Percentiles rank a stretch among this genome's conserved stretches.
Evolutionary conservation across 1,284 basidiomycete species (phyloP).

Genomic region (Tranzscheliella williamsii): DNA sequence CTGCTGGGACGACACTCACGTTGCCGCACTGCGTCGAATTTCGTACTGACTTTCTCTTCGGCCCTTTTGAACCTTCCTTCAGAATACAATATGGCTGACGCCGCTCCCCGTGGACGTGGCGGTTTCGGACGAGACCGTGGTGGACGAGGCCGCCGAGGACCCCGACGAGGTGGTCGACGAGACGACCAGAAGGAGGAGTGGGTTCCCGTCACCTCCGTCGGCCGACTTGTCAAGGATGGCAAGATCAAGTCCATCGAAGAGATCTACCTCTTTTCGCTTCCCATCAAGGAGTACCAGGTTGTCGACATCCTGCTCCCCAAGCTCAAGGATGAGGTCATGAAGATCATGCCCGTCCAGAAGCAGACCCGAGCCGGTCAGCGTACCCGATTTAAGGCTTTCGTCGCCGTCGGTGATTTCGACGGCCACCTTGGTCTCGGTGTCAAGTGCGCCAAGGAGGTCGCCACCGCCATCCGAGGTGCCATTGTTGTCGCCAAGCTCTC

Average conservation of each 20-base stretch:
- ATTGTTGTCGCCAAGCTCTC: conserved; percentile 96
- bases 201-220: conserved; percentile 98
- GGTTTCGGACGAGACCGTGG: conserved; percentile 67
- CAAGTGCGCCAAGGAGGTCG: conserved; percentile 99
- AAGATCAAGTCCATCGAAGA: conserved; percentile 99
- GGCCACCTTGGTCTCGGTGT: conserved; percentile 99
- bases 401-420: conserved; percentile 92
- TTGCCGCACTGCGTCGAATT: no score
- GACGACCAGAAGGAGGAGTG: conserved; percentile 84
- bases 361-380: conserved; percentile 99
- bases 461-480: conserved; percentile 96
- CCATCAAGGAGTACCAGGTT: conserved; percentile 64
- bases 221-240: conserved; percentile 97
- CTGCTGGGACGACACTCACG: no score
- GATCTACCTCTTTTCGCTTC: conserved; percentile 99
- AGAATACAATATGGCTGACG: conserved; percentile 59
- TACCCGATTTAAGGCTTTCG: conserved; percentile 99
- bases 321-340: conserved; percentile 88
- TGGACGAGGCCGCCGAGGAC: conserved; percentile 79
- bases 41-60: no score
- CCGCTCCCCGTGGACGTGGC: conserved; percentile 66
- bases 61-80: no score
- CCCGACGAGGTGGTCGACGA: conserved; percentile 92
- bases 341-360: conserved; percentile 99
- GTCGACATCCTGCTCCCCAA: conserved; percentile 61